Conservation (phyloP, 345 rosid genomes). For the Dimocarpus longan region DNA sequence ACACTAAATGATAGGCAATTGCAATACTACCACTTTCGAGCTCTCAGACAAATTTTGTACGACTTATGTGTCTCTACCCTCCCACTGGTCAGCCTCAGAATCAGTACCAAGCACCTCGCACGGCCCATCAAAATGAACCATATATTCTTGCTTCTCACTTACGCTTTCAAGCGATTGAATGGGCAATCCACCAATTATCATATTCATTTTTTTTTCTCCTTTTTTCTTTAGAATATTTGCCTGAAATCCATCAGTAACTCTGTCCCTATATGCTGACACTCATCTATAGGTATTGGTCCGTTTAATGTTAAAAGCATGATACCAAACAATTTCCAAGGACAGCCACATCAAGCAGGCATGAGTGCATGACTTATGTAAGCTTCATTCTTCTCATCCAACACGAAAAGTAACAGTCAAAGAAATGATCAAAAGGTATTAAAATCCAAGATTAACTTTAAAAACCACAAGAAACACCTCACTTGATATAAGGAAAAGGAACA, state of each 20-base stretch:
- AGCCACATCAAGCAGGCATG: not conserved
- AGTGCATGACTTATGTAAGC: not conserved
- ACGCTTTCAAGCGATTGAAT: not conserved
- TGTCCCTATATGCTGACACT: not conserved
- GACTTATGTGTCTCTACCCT: not conserved
- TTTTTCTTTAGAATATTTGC: not conserved
- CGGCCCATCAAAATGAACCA: not conserved
- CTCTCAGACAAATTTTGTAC: not conserved
- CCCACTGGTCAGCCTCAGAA: not conserved
- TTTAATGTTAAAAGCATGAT: not conserved
- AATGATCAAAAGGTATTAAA: not conserved
- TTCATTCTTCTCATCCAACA: not conserved
- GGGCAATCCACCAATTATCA: not conserved
- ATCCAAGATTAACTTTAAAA: not conserved
- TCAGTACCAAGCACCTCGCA: not conserved
- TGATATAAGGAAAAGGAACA: not conserved
- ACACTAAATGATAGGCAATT: not conserved
- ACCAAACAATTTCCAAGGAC: not conserved
- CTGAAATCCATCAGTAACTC: too few species aligned
- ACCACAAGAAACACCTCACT: constrained; percentile 7
- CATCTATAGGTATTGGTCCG: not conserved
- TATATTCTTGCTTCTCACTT: not conserved
- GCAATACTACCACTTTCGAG: not conserved
- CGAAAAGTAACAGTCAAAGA: not conserved
- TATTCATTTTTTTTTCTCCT: not conserved